phyloP scores from a whole-genome alignment of 768 basidiomycete genomes.

The Mycena floridula region DNA sequence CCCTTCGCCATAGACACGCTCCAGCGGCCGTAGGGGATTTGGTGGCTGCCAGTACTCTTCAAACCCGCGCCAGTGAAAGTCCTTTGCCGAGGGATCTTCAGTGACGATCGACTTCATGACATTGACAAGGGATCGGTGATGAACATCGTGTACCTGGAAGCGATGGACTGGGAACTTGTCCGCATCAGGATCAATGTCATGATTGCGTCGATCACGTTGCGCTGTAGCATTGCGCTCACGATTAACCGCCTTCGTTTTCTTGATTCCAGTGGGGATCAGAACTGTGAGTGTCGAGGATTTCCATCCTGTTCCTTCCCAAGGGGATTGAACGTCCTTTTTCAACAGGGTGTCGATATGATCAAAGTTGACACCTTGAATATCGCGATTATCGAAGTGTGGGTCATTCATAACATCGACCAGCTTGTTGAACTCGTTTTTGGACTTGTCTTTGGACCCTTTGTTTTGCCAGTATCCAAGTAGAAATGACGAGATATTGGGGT shows the following conservation, averaged over 20 bases:
- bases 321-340: conserved; percentile 8
- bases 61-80: conserved; percentile 22
- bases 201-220: background rate
- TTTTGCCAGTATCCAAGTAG: no score
- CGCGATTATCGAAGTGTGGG: conserved; percentile 1
- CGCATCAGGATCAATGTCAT: background rate
- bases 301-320: conserved; percentile 18
- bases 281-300: conserved; percentile 13
- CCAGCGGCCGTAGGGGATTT: conserved; percentile 1
- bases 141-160: background rate
- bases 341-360: conserved; percentile 15
- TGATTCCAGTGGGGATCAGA: conserved; percentile 12
- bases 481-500: no score
- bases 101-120: background rate
- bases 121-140: conserved; percentile 7
- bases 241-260: background rate
- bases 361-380: conserved; percentile 16
- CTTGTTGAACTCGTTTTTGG: no score
- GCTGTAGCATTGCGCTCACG: background rate
- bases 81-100: conserved; percentile 8
- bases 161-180: background rate
- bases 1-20: conserved; percentile 17
- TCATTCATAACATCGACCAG: background rate
- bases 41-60: conserved; percentile 18
- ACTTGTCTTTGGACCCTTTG: no score